Percentiles rank a stretch among this genome's conserved stretches.
Conservation (phyloP, 2,329 filamentous ascomycete genomes). For the Penicillium sp. region DNA sequence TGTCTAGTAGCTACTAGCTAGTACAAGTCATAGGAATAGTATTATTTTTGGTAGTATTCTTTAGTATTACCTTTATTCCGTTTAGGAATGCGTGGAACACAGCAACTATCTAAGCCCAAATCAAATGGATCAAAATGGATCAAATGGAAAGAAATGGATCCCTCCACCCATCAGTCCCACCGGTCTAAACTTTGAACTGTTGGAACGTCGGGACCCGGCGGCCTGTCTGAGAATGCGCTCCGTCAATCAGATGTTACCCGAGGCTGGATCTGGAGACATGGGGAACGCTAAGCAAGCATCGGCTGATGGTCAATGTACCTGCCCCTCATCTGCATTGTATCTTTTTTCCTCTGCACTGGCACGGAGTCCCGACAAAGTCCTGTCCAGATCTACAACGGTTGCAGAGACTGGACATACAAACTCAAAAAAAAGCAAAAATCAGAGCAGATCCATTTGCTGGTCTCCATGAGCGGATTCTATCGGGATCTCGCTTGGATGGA, state of each 20-base stretch:
- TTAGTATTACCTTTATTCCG: neutral
- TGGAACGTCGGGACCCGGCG: conserved; percentile 24
- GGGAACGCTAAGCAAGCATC: conserved; percentile 25
- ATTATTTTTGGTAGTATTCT: neutral
- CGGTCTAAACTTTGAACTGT: conserved; percentile 27
- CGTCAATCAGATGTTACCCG: conserved; percentile 31
- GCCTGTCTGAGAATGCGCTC: conserved; percentile 12
- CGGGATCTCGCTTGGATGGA: conserved; percentile 2
- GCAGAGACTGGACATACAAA: conserved; percentile 4
- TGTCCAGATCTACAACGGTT: conserved; percentile 14
- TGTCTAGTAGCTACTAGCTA: neutral
- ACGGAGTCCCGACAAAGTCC: conserved; percentile 1
- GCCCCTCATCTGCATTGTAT: conserved; percentile 21
- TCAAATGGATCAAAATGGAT: neutral
- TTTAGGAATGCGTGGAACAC: neutral
- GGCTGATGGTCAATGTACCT: conserved; percentile 22
- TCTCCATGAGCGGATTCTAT: neutral
- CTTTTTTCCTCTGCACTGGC: neutral
- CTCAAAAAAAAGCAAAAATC: neutral
- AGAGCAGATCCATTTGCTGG: neutral
- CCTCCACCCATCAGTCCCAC: conserved; percentile 17
- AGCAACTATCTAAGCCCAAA: neutral
- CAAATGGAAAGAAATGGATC: too few species aligned
- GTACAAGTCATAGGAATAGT: neutral
- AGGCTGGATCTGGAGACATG: conserved; percentile 23